Percentiles rank a stretch among this genome's conserved stretches.
These are phyloP conservation scores for Xylariaceae sp. DNA, from an alignment of 2,329 filamentous ascomycete genomes.

Conservation along the genomic window DNA sequence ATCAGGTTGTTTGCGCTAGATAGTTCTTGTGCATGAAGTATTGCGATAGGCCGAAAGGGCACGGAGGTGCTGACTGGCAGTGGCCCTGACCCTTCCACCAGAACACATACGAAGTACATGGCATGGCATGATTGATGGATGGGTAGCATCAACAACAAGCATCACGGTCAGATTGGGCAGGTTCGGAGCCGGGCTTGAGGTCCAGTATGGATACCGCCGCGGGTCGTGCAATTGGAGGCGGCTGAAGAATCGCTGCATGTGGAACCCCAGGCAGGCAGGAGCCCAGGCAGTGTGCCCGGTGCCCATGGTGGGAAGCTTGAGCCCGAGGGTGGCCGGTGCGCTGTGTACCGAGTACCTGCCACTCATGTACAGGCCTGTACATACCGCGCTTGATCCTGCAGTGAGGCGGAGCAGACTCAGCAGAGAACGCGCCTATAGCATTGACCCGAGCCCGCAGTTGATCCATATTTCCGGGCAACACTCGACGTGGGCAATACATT, in stretches of 20 bases:
- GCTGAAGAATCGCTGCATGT: slow-evolving; percentile 20
- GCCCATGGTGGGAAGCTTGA: no score
- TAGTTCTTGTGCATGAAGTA: slow-evolving; percentile 7
- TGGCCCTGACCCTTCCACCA: slow-evolving; percentile 4
- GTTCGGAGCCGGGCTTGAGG: slow-evolving; percentile 2
- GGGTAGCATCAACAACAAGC: slow-evolving; percentile 17
- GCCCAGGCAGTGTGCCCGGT: no score
- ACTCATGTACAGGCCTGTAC: no score
- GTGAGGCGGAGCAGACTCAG: slow-evolving; percentile 20
- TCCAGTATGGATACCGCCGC: slow-evolving; percentile 1
- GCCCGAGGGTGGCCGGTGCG: slow-evolving; percentile 7
- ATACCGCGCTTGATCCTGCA: slow-evolving; percentile 12
- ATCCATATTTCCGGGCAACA: no score
- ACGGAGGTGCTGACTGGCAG: slow-evolving; percentile 8
- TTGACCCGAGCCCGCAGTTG: no score
- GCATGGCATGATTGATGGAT: slow-evolving; percentile 10
- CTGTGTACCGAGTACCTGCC: neutral
- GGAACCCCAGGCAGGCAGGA: slow-evolving; percentile 2
- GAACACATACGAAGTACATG: neutral
- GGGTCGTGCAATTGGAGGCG: slow-evolving; percentile 23
- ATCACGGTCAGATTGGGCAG: slow-evolving; percentile 16
- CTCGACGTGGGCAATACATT: no score
- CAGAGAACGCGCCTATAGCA: neutral
- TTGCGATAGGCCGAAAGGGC: neutral
- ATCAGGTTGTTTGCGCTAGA: neutral